These are phyloP conservation scores for Hibiscus tridactylites DNA, from an alignment of 345 rosid species.

Conservation along the genomic window DNA sequence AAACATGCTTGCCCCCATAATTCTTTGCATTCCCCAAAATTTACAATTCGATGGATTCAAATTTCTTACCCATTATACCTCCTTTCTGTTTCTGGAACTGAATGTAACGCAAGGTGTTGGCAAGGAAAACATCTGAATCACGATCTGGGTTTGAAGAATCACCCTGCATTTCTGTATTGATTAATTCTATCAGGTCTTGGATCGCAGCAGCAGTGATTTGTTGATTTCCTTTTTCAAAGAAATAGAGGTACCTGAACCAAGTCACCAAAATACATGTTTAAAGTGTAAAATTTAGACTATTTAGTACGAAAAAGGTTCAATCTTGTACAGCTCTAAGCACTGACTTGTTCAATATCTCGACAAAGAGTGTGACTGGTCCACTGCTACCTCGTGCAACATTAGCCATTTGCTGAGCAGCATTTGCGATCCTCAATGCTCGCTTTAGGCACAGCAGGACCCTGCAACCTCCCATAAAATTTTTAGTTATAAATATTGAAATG, in stretches of 20 bases:
- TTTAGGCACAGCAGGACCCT: conserved; percentile 81
- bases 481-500: not conserved
- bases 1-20: not conserved
- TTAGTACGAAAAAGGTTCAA: not conserved
- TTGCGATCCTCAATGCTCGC: conserved; percentile 83
- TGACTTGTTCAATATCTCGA: conserved; percentile 84
- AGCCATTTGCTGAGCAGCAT: conserved; percentile 88
- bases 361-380: conserved; percentile 71
- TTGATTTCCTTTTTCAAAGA: conserved; percentile 71
- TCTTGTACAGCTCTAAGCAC: conserved; percentile 12
- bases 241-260: conserved; percentile 58
- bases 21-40: not conserved
- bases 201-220: conserved; percentile 53
- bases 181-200: conserved; percentile 63
- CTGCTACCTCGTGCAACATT: conserved; percentile 63
- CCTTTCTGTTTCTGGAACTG: conserved; percentile 78
- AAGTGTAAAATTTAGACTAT: not conserved
- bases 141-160: conserved; percentile 43
- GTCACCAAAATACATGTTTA: not conserved
- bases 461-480: conserved; percentile 1
- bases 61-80: conserved; percentile 65
- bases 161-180: conserved; percentile 60
- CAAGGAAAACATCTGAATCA: conserved; percentile 54
- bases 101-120: conserved; percentile 57
- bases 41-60: conserved; percentile 47